Evolutionary conservation across 139 green algal genomes (phyloP).

Genomic region (Chlamydomonas sphaeroides): DNA sequence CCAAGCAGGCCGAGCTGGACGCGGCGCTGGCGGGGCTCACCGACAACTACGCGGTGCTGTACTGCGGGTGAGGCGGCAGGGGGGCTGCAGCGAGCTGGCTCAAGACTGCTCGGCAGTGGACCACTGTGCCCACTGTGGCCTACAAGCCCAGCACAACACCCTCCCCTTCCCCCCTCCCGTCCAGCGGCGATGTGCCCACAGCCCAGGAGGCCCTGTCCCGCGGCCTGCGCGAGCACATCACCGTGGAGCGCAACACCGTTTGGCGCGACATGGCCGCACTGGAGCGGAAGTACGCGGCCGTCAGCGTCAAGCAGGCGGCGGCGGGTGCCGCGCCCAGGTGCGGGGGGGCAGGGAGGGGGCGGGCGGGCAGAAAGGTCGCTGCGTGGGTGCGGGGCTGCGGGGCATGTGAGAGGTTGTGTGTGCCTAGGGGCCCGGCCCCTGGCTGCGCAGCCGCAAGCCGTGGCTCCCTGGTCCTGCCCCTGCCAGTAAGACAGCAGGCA

Average conservation of each 20-base stretch:
- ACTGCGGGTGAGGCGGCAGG: neutral
- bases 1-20: slow-evolving; percentile 38
- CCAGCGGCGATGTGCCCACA: slow-evolving; percentile 24
- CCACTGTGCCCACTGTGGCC: no score
- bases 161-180: neutral
- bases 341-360: neutral
- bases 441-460: no score
- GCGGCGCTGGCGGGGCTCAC: neutral
- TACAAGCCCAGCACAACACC: no score
- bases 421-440: no score
- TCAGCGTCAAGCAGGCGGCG: slow-evolving; percentile 25
- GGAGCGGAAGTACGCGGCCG: slow-evolving; percentile 56
- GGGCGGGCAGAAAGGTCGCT: neutral
- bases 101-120: no score
- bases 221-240: slow-evolving; percentile 51
- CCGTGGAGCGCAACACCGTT: slow-evolving; percentile 70
- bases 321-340: neutral
- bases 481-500: no score
- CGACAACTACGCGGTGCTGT: slow-evolving; percentile 32
- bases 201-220: slow-evolving; percentile 42
- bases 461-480: no score
- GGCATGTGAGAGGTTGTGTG: no score
- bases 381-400: no score
- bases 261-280: slow-evolving; percentile 73
- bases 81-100: no score